A percentile compares a stretch with the other conserved stretches of the same genome.
Evolutionary conservation across 164 flowering plant species (phyloP).

Genomic region (Magnolia changhungtana): DNA sequence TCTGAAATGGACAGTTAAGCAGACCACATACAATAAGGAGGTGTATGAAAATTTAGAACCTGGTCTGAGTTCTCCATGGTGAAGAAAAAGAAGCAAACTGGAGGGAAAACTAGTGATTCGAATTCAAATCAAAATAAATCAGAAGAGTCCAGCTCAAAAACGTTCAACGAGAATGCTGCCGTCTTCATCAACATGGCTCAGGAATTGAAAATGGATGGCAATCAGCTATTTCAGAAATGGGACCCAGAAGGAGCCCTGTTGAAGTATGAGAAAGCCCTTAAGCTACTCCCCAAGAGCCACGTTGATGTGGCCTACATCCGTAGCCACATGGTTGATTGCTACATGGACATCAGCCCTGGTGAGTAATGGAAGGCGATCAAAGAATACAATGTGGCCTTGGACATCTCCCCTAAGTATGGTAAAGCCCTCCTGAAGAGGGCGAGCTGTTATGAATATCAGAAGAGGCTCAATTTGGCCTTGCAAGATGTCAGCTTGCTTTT

Average conservation of each 20-base stretch:
- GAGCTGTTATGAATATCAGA: too few relatives aligned
- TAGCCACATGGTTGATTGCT: constrained; percentile 80
- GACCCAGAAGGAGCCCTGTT: constrained; percentile 75
- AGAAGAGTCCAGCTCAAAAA: too few relatives aligned
- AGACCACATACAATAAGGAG: too few relatives aligned
- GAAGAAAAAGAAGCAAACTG: constrained; percentile 49
- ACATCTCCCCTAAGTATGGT: constrained; percentile 68
- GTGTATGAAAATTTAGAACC: too few relatives aligned
- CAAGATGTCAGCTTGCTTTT: too few relatives aligned
- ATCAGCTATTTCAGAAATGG: constrained; percentile 66
- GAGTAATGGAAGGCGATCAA: constrained; percentile 70
- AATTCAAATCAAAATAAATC: constrained; percentile 23
- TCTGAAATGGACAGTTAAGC: too few relatives aligned
- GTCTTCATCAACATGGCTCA: constrained; percentile 62
- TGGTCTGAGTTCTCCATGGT: constrained; percentile 39
- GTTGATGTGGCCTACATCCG: constrained; percentile 61
- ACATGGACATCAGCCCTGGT: constrained; percentile 74
- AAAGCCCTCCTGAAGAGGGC: too few relatives aligned
- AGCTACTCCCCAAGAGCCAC: too few relatives aligned
- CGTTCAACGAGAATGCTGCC: constrained; percentile 48
- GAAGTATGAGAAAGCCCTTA: constrained; percentile 78
- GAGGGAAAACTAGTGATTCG: constrained; percentile 24
- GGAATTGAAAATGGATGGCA: constrained; percentile 82
- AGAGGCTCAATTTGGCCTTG: too few relatives aligned
- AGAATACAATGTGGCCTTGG: constrained; percentile 88